These are phyloP conservation scores for Fusarium devonianum DNA, from an alignment of 2,329 filamentous ascomycete species.

Conservation along the genomic window DNA sequence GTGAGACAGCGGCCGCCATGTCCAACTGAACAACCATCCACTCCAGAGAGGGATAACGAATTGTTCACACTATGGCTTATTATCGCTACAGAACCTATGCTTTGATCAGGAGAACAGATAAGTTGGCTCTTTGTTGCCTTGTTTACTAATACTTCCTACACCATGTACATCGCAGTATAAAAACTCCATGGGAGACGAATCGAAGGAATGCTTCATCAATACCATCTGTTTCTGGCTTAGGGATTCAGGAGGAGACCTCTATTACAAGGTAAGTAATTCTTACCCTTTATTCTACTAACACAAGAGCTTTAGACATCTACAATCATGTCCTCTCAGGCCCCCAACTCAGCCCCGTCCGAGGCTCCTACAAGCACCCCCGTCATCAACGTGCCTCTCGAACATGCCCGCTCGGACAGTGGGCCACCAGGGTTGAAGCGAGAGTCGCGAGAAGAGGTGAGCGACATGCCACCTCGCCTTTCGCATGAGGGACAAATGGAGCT, in stretches of 20 bases:
- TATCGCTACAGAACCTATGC: no score
- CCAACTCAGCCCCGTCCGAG: not conserved
- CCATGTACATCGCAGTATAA: constrained; percentile 3
- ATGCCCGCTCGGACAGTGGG: not conserved
- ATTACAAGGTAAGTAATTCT: constrained; percentile 6
- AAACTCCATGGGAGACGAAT: not conserved
- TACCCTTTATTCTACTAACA: not conserved
- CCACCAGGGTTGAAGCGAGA: constrained; percentile 1
- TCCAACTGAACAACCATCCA: no score
- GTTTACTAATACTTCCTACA: not conserved
- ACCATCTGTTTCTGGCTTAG: constrained; percentile 1
- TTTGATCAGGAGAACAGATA: no score
- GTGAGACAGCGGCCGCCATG: no score
- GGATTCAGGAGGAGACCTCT: constrained; percentile 4
- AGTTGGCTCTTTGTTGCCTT: not conserved
- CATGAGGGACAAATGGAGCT: constrained; percentile 1
- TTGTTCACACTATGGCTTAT: no score
- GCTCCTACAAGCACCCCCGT: not conserved
- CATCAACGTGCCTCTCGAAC: not conserved
- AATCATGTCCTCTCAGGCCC: constrained; percentile 9
- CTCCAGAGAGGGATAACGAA: no score
- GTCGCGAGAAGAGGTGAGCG: not conserved
- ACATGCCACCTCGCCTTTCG: not conserved
- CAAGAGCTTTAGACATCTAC: not conserved
- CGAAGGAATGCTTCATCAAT: not conserved